These are phyloP conservation scores for Mycena filopes DNA, from an alignment of 768 basidiomycete species.

Conservation along the genomic window DNA sequence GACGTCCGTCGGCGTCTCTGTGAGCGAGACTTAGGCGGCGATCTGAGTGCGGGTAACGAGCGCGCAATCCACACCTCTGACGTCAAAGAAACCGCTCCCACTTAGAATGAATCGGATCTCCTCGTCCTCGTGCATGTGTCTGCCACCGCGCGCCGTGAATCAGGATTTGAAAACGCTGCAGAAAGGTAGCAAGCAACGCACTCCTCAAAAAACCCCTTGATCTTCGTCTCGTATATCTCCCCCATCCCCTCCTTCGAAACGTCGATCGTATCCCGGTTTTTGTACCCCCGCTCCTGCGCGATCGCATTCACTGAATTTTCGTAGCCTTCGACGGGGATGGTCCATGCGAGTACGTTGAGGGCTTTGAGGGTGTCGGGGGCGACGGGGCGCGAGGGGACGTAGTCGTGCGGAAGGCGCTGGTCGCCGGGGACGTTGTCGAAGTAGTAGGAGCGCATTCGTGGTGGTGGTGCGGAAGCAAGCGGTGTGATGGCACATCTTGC, in stretches of 20 bases:
- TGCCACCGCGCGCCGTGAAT: constrained; percentile 41
- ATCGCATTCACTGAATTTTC: constrained; percentile 68
- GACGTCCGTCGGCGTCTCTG: constrained; percentile 70
- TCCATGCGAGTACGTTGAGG: constrained; percentile 76
- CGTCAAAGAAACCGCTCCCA: constrained; percentile 92
- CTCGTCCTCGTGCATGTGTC: constrained; percentile 96
- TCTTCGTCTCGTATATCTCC: constrained; percentile 80
- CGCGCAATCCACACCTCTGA: constrained; percentile 87
- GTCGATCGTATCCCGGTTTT: constrained; percentile 84
- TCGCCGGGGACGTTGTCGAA: constrained; percentile 81
- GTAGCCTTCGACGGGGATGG: constrained; percentile 71
- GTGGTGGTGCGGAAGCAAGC: no score
- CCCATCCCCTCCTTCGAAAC: constrained; percentile 84
- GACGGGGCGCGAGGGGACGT: constrained; percentile 65
- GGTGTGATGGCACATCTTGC: no score
- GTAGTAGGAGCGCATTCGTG: constrained; percentile 77
- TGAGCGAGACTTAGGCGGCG: no score
- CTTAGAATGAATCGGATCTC: constrained; percentile 90
- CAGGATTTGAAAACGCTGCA: no score
- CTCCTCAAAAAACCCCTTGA: constrained; percentile 89
- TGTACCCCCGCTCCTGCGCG: constrained; percentile 78
- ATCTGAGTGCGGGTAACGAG: no score
- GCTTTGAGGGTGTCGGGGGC: constrained; percentile 48
- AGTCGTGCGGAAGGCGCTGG: constrained; percentile 85
- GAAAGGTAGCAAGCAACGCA: constrained; percentile 49